Evolutionary conservation across 2,329 filamentous ascomycete species (phyloP), one percentile per base, ranked within the genome.

Genomic region (Fusarium zealandicum): DNA sequence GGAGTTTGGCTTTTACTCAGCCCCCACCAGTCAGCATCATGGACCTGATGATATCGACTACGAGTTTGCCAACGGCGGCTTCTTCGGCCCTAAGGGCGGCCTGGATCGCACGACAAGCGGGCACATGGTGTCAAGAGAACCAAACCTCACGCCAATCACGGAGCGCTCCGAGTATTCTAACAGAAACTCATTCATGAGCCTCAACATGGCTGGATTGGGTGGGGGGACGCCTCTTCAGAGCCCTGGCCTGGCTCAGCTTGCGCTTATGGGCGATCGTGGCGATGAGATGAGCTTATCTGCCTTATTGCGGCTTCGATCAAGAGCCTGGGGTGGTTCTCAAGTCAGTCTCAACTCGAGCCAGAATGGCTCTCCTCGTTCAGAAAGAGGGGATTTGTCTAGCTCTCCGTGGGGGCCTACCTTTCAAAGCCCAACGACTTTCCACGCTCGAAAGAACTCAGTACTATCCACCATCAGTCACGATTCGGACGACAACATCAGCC

Each of bases 111-210:
- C 82, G 58, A 85, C 85, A 48, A 95, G 90, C 61, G 92, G 90
- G 16, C 85, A 87, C 12, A 80, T 87, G 44, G 85, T 88, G 25
- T 90, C 90, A 16, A 85, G 89, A 33, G 93, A 97, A 70, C 93
- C 95, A 1, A 97, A 95, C 66, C 78, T 99, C 40, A 98, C 95
- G 1, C 95, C 95, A 6, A 98, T 99, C 66, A 98, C 93, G 0
- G 95, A 98, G 72, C 85, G 93, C 11, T 96, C 91, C 54, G 95
- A 99, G 74, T 97, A 96, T 78, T 96, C 92, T 35, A 96, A 96
- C 54, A 86, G 95, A 37, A 98, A 97, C 70, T 96, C 90, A 1
- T 85, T 96, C 53, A 90, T 96, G 77, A 91, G 89, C 53, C 77
- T 93, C 57, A 76, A 74, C 22, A 73, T 77, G 54, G 70, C 73